phyloP scores from a whole-genome alignment of 2,329 filamentous ascomycete genomes.

The Macrophomina pseudophaseolina region DNA sequence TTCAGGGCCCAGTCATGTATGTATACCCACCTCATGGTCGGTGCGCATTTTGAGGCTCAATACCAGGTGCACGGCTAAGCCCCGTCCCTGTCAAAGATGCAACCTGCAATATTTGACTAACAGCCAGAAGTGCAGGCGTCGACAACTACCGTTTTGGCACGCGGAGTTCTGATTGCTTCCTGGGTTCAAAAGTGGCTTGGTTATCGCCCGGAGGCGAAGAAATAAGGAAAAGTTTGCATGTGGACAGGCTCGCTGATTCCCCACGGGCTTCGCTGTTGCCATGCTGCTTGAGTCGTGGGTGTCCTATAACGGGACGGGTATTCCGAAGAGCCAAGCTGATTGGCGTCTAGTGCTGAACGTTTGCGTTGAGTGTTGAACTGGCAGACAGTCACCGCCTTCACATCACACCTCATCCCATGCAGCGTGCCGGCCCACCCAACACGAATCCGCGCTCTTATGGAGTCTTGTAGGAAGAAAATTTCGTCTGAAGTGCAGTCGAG shows the following conservation, averaged over 20 bases:
- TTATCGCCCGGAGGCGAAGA: not conserved
- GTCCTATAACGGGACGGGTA: conserved; percentile 2
- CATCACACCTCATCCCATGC: not conserved
- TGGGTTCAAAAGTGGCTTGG: too few species aligned
- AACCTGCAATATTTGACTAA: not conserved
- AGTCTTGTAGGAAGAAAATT: not conserved
- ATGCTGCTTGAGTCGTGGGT: conserved; percentile 9
- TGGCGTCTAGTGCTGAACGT: not conserved
- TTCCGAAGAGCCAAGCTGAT: conserved; percentile 1
- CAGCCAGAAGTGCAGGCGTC: not conserved
- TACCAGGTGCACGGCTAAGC: not conserved
- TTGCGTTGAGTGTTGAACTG: conserved; percentile 12
- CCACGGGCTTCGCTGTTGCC: not conserved
- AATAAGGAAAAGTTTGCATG: not conserved
- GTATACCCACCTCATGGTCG: not conserved
- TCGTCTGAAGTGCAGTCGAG: not conserved
- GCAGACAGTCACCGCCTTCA: conserved; percentile 16
- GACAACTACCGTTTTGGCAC: not conserved
- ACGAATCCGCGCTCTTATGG: not conserved
- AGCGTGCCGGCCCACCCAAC: conserved; percentile 1
- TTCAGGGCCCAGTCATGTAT: not conserved
- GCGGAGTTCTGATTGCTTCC: not conserved
- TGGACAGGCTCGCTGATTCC: not conserved
- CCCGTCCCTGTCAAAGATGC: not conserved
- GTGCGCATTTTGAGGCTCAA: conserved; percentile 6